Evolutionary conservation across 768 basidiomycete species (phyloP), one percentile per base, ranked within the genome.

Genomic region (Tephrocybe sp.): DNA sequence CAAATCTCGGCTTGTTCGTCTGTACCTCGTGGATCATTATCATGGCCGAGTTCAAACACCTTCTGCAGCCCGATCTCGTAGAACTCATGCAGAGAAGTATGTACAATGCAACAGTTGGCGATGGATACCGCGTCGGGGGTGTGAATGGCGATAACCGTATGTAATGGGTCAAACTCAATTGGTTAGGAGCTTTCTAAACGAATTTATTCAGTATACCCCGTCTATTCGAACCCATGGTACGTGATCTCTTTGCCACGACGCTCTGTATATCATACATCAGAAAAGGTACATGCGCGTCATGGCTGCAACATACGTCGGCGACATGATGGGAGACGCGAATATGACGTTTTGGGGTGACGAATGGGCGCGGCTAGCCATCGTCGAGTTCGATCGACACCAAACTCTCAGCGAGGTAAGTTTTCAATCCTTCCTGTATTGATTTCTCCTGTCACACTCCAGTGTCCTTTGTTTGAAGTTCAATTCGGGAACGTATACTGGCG

Each of bases 101-200:
- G 67, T 68, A 65, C 45, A 67, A 68, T 48, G 63, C 67, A 12
- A 68, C 64, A 4, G 53, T 68, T 15, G 67, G 67, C 3, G 67
- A 68, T 40, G 65, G 65, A 3, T 67, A 67, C 52, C 60, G 67
- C 17, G 63, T 67, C 21, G 65, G 63, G 1, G 67, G 67, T 3
- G 53, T 68, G 23, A 56, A 68, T 44, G 62, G 58, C 4, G 67
- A 68, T 40, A 68, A 68, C 48, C 42, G 67, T 67, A 39, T 34
- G 65, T 54, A 6, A n/a, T n/a, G n/a, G n/a, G n/a, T n/a, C n/a
- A n/a, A n/a, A n/a, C n/a, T n/a, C n/a, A n/a, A n/a, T n/a, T n/a
- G n/a, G n/a, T n/a, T n/a, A n/a, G n/a, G n/a, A n/a, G n/a, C n/a
- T n/a, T n/a, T n/a, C n/a, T n/a, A n/a, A n/a, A n/a, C n/a, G n/a